These are phyloP conservation scores for Polysphondylium violaceum DNA, from an alignment of 78 protist species.

Conservation along the genomic window DNA sequence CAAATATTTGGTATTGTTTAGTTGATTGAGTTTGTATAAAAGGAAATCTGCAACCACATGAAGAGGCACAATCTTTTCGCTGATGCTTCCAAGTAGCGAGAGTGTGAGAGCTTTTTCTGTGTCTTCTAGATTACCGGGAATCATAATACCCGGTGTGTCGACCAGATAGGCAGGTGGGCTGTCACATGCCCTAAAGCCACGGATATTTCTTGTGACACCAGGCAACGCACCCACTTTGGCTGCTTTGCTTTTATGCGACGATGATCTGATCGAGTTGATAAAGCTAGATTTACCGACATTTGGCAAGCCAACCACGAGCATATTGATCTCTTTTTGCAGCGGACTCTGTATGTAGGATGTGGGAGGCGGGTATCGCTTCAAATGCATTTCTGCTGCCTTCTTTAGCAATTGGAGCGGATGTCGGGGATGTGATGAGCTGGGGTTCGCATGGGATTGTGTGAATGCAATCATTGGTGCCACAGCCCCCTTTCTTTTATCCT, in stretches of 20 bases:
- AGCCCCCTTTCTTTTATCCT: too few species aligned
- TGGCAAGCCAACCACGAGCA: constrained; percentile 74
- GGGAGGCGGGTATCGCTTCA: not conserved
- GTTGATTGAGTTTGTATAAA: constrained; percentile 39
- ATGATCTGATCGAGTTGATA: constrained; percentile 53
- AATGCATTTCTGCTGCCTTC: constrained; percentile 42
- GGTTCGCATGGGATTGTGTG: constrained; percentile 30
- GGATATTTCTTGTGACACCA: constrained; percentile 68
- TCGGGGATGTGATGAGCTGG: constrained; percentile 19
- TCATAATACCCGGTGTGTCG: constrained; percentile 83
- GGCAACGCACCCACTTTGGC: constrained; percentile 77
- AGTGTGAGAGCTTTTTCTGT: constrained; percentile 34
- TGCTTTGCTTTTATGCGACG: constrained; percentile 22
- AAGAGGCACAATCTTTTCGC: constrained; percentile 9
- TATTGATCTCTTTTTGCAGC: not conserved
- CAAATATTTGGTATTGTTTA: constrained; percentile 12
- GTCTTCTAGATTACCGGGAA: constrained; percentile 49
- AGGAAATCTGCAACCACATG: constrained; percentile 28
- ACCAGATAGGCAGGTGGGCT: constrained; percentile 72
- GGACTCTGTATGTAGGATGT: not conserved
- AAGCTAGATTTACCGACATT: constrained; percentile 75
- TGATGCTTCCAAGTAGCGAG: constrained; percentile 31
- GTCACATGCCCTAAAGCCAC: constrained; percentile 63
- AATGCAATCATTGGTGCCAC: not conserved
- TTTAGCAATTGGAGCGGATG: constrained; percentile 49